Evolutionary conservation across 2,329 filamentous ascomycete genomes (phyloP), one percentile per base, ranked within the genome.

Genomic region (Claviceps paspali): DNA sequence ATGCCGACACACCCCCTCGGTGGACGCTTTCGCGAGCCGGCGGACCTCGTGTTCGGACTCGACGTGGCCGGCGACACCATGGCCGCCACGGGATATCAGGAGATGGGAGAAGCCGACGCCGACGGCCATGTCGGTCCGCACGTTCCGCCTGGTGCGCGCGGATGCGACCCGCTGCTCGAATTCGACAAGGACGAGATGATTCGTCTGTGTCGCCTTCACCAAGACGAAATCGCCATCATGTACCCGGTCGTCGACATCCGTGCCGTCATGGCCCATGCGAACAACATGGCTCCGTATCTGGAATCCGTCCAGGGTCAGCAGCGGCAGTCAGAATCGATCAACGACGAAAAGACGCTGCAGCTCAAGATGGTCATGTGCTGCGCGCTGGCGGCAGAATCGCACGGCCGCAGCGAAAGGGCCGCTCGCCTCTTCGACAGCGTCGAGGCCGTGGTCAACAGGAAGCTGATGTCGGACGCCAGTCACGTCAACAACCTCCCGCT

Each of bases 211-310:
- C 68, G 73, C 11, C 64, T 92, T 0, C 88, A 91, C 51, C 82
- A 93, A 46, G 86, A 95, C 49, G 87, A 95, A 53, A 79, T 92
- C 49, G 84, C 84, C 30, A 73, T 88, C 49, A 92, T 94, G 84
- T 94, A 93, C 54, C 88, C 88, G 0, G 73, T 94, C 4, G 57
- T 93, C 33, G 73, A 83, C 46, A 80, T 93, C 26, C 73, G 81
- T 29, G 68, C 68, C 29, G 63, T 92, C 28, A 76, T 82, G 27
- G 63, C 65, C 5, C 82, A 93, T 53, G 77, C 79, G 6, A 76
- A 72, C 43, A 67, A 69, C 41, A 62, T 94, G 1, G 79, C 78
- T 39, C 66, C 72, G 0, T 91, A 83, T 54, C 76, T 91, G 51
- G 81, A 86, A 46, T 52, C 60, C 0, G 49, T 59, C 5, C 58